A percentile compares a stretch with the other conserved stretches of the same genome.
Evolutionary conservation across 2,329 filamentous ascomycete species (phyloP).

Genomic region (Diaporthe sp.): DNA sequence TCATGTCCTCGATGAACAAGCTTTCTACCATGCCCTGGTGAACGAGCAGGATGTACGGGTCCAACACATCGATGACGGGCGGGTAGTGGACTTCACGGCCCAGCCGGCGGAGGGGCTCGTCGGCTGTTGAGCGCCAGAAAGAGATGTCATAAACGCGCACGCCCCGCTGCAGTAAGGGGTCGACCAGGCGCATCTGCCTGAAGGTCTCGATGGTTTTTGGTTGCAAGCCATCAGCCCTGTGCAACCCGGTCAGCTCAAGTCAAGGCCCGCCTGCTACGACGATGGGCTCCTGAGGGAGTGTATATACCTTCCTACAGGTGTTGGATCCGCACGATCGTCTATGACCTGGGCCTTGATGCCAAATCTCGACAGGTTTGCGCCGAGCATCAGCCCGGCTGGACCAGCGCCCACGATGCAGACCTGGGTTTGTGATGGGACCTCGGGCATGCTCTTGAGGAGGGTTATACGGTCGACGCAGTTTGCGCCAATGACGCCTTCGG

Average conservation of each 20-base stretch:
- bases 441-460: conserved; percentile 63
- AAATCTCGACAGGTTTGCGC: conserved; percentile 67
- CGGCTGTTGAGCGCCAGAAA: conserved; percentile 75
- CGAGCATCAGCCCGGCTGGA: conserved; percentile 65
- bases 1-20: conserved; percentile 78
- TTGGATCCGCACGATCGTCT: conserved; percentile 71
- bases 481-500: conserved; percentile 43
- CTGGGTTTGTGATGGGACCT: conserved; percentile 60
- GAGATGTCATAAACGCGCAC: conserved; percentile 81
- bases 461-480: conserved; percentile 61
- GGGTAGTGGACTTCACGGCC: conserved; percentile 77
- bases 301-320: conserved; percentile 56
- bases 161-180: conserved; percentile 75
- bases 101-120: conserved; percentile 61
- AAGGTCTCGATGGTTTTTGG: conserved; percentile 86
- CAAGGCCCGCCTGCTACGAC: neutral
- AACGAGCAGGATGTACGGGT: conserved; percentile 70
- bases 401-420: conserved; percentile 66
- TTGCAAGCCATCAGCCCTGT: conserved; percentile 78
- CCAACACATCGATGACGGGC: conserved; percentile 67
- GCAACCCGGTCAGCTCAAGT: conserved; percentile 42
- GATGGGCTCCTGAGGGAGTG: neutral
- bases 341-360: conserved; percentile 70
- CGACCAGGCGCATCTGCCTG: conserved; percentile 80
- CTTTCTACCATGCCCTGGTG: conserved; percentile 85